Conservation (phyloP, 1,284 basidiomycete genomes). For the Marasmius fiardii region DNA sequence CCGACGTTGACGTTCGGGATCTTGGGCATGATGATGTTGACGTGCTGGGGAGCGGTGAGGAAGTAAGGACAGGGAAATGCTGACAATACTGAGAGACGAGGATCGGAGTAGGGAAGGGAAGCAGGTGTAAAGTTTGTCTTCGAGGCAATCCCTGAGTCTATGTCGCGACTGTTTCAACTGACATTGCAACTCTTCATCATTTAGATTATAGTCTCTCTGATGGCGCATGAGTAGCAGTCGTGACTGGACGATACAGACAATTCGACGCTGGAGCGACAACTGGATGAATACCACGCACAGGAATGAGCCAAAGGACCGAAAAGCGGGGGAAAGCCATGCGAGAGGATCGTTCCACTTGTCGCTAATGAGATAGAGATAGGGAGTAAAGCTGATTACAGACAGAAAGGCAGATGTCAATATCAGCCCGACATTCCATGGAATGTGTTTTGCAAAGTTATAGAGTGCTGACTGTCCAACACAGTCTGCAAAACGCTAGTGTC, state of each 20-base stretch:
- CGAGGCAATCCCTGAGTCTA: too few species aligned
- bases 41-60: too few species aligned
- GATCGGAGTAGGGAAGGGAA: too few species aligned
- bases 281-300: neutral
- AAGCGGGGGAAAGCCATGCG: neutral
- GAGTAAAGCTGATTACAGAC: neutral
- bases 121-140: neutral
- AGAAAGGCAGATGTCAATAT: neutral
- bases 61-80: too few species aligned
- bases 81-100: too few species aligned
- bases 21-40: too few species aligned
- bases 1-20: too few species aligned
- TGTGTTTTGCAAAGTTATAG: neutral
- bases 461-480: too few species aligned
- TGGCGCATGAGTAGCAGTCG: neutral
- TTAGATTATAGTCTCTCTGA: too few species aligned
- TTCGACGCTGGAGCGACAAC: neutral
- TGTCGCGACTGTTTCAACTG: too few species aligned
- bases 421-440: neutral
- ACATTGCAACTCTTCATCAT: too few species aligned
- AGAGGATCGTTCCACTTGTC: neutral
- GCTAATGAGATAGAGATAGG: neutral
- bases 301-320: neutral
- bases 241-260: neutral
- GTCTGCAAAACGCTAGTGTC: too few species aligned